phyloP scores from a whole-genome alignment of 352 stramenopile genomes.

The Phytophthora sp. region DNA sequence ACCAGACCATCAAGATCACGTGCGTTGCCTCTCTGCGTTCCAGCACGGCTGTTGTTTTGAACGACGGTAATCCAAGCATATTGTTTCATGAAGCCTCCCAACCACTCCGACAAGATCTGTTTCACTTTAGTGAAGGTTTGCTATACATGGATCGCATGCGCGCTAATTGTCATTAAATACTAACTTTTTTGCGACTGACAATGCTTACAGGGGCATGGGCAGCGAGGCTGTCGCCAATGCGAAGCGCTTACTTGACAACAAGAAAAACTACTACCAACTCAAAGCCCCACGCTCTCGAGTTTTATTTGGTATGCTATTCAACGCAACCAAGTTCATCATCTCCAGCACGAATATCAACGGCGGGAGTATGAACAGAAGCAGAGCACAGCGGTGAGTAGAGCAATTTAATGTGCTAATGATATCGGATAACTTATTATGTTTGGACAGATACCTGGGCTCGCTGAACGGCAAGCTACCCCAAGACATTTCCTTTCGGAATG shows the following conservation, averaged over 20 bases:
- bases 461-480: slow-evolving; percentile 2
- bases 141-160: background rate
- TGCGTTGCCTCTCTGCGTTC: slow-evolving; percentile 9
- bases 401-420: background rate
- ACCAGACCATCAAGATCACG: slow-evolving; percentile 7
- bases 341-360: slow-evolving; percentile 9
- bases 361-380: background rate
- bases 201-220: background rate
- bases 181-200: too few species aligned
- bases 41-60: slow-evolving; percentile 13
- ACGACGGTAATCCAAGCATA: slow-evolving; percentile 7
- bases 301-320: slow-evolving; percentile 12
- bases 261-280: slow-evolving; percentile 16
- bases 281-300: slow-evolving; percentile 1
- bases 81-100: slow-evolving; percentile 10
- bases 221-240: background rate
- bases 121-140: slow-evolving; percentile 16
- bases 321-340: slow-evolving; percentile 16
- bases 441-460: slow-evolving; percentile 11
- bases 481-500: slow-evolving; percentile 1
- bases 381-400: slow-evolving; percentile 1
- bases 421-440: background rate
- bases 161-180: background rate
- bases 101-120: background rate
- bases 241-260: slow-evolving; percentile 8